phyloP scores from a whole-genome alignment of 129 eudicot species.

The Artemisia annua region DNA sequence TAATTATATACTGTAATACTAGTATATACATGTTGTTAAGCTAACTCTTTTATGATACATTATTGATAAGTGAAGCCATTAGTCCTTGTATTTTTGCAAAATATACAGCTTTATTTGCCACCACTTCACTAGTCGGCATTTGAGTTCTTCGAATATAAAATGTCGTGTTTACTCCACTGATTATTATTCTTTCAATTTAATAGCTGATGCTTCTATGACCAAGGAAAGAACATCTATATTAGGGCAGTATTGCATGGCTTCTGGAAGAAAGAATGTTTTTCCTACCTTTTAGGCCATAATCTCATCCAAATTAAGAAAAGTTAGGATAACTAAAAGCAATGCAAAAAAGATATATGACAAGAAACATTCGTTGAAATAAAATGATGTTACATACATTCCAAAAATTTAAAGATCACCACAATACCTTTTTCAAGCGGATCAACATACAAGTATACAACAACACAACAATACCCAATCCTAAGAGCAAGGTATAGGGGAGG shows the following conservation, averaged over 20 bases:
- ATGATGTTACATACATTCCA: background rate
- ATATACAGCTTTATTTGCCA: background rate
- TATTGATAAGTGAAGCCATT: background rate
- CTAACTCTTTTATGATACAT: background rate
- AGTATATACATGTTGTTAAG: background rate
- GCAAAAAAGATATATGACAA: background rate
- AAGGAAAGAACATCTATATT: no score
- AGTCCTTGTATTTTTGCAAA: background rate
- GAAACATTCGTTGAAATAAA: background rate
- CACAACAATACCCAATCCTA: no score
- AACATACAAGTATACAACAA: no score
- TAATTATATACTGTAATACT: background rate
- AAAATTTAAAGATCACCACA: no score
- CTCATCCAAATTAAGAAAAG: background rate
- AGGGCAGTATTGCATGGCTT: no score
- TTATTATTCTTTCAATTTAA: background rate
- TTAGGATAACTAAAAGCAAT: background rate
- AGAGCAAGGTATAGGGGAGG: no score
- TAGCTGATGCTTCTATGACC: no score
- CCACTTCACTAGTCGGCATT: background rate
- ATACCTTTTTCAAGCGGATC: no score
- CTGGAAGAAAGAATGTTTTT: background rate
- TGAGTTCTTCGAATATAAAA: conserved; percentile 2
- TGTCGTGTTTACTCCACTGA: background rate
- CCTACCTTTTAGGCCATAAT: background rate